Conservation (phyloP, 495 filamentous ascomycete species). For the Penicillium antarcticum region DNA sequence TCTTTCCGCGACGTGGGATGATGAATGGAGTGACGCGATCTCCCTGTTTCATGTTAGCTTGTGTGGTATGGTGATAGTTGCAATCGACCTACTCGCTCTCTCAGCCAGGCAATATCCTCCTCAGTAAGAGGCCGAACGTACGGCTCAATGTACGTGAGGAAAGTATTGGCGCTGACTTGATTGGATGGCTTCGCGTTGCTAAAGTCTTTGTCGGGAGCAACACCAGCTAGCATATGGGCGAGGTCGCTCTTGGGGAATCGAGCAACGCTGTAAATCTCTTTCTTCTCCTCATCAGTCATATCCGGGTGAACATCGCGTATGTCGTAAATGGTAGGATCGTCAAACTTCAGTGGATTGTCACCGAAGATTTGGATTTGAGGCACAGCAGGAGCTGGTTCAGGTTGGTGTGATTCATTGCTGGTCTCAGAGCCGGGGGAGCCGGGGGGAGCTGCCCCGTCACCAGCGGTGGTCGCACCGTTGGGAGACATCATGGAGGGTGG, state of each 20-base stretch:
- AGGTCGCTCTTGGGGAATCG: conserved; percentile 79
- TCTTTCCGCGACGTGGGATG: conserved; percentile 80
- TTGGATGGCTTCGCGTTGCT: conserved; percentile 90
- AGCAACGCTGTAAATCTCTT: conserved; percentile 82
- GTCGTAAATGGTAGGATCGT: conserved; percentile 92
- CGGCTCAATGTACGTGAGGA: conserved; percentile 82
- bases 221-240: conserved; percentile 77
- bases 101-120: conserved; percentile 90
- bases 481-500: conserved; percentile 52
- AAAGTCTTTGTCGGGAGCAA: conserved; percentile 89
- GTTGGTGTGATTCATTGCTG: conserved; percentile 68
- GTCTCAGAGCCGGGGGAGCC: conserved; percentile 55
- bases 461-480: conserved; percentile 49
- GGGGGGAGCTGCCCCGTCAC: conserved; percentile 39
- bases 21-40: conserved; percentile 80
- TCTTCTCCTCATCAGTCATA: conserved; percentile 78
- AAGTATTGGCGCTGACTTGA: conserved; percentile 88
- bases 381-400: conserved; percentile 69
- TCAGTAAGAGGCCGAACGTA: conserved; percentile 88
- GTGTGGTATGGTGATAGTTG: background rate
- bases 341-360: conserved; percentile 84
- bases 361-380: conserved; percentile 82
- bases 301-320: conserved; percentile 69
- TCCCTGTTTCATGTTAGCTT: conserved; percentile 45
- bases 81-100: conserved; percentile 59